Base-by-base conservation (phyloP, 108 stramenopile species). In the Nitzschia palea region DNA sequence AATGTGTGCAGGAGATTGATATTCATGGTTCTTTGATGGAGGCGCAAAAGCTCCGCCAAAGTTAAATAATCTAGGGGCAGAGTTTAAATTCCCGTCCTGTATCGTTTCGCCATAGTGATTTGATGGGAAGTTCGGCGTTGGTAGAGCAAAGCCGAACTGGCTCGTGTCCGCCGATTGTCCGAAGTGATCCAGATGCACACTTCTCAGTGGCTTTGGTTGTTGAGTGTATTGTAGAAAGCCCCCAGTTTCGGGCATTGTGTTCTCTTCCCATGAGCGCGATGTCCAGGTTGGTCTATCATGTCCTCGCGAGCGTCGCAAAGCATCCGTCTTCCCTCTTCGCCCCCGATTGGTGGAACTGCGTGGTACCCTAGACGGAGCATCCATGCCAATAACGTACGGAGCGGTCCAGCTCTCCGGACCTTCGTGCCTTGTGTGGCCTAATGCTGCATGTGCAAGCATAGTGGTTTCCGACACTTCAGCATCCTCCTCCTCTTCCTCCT, bases 401-500 rank as follows among this genome's bases (percentile, higher is more conserved):
- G 73, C 53, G 1, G 71, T 73, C 78, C 78, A 79, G 42, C 70
- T 71, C 40, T 73, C 67, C 14, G 30, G 22, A 17, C 51, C 37
- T 17, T 58, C 56, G 15, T 69, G 30, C 44, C 18, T 34, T 33
- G 48, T 29, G 33, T n/a, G n/a, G n/a, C n/a, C n/a, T n/a, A n/a
- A n/a, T n/a, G n/a, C n/a, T n/a, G n/a, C n/a, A n/a, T n/a, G n/a
- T n/a, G n/a, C n/a, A n/a, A n/a, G n/a, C n/a, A n/a, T n/a, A n/a
- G n/a, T n/a, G n/a, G n/a, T n/a, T n/a, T n/a, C n/a, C n/a, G n/a
- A n/a, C n/a, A n/a, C n/a, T n/a, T n/a, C n/a, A n/a, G n/a, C 51
- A 27, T 72, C 77, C n/a, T 23, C 70, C 27, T 65, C 64, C 17
- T 66, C 85, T 37, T 91, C 87, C 36, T 92, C 91, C 53, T 92